Percentiles rank a stretch among this genome's conserved stretches.
These are phyloP conservation scores for Capillidium heterosporum DNA, from an alignment of 371 early-diverging fungal genomes.

Conservation along the genomic window DNA sequence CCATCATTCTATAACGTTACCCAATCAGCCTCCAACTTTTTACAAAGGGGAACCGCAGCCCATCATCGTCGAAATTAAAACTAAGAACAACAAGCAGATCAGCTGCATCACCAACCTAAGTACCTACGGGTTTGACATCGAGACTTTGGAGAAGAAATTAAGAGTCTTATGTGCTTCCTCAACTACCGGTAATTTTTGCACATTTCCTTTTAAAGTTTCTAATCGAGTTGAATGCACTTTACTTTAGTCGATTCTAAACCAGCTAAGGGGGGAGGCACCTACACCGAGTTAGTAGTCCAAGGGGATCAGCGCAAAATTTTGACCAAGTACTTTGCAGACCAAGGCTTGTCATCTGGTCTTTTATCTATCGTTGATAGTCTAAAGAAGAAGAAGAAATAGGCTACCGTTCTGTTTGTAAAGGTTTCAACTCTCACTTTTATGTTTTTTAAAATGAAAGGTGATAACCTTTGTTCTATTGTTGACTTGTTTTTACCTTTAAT, in stretches of 20 bases:
- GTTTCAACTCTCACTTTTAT: no score
- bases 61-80: no score
- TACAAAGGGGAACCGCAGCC: no score
- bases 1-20: no score
- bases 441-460: no score
- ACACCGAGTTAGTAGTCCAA: neutral
- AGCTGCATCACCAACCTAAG: neutral
- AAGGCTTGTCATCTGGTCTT: neutral
- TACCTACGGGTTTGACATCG: neutral
- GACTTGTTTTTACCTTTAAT: no score
- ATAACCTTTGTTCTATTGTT: no score
- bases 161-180: neutral
- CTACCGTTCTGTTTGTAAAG: no score
- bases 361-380: neutral
- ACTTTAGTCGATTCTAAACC: no score
- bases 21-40: no score
- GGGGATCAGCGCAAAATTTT: neutral
- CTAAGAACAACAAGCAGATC: neutral
- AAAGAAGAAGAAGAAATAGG: neutral
- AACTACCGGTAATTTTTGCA: neutral
- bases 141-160: neutral
- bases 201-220: neutral
- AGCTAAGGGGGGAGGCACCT: neutral
- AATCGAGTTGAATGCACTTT: no score
- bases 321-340: neutral